phyloP scores from a whole-genome alignment of 1,284 basidiomycete species.

The Tylopilus sp. region DNA sequence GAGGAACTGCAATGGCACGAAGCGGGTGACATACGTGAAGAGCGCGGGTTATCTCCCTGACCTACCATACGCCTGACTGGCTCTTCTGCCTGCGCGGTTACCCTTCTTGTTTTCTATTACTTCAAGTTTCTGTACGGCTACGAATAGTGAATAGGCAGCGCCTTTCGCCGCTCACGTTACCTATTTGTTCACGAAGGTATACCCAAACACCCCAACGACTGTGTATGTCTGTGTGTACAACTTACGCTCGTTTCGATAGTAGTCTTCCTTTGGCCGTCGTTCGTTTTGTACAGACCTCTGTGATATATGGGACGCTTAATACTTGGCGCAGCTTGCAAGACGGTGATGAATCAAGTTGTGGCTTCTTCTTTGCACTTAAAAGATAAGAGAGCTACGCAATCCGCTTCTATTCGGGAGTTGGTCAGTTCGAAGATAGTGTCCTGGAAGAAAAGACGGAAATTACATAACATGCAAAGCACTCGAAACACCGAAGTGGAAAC shows the following conservation, averaged over 20 bases:
- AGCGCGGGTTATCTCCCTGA: conserved; percentile 30
- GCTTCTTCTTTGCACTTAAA: background rate
- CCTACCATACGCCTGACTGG: conserved; percentile 17
- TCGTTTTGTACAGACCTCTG: conserved; percentile 14
- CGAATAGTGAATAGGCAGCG: conserved; percentile 18
- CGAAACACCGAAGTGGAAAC: too few species aligned
- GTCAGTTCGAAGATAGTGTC: background rate
- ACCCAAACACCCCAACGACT: conserved; percentile 18
- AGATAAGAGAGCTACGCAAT: background rate
- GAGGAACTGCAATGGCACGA: conserved; percentile 33
- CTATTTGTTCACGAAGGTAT: conserved; percentile 20
- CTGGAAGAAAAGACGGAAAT: conserved; percentile 4
- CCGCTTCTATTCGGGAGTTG: background rate
- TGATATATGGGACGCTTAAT: background rate
- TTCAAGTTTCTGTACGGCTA: conserved; percentile 21
- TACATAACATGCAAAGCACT: background rate
- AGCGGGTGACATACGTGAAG: conserved; percentile 31
- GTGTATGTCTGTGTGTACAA: conserved; percentile 14
- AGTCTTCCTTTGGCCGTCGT: conserved; percentile 15
- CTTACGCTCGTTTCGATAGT: conserved; percentile 22
- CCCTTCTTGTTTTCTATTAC: conserved; percentile 1
- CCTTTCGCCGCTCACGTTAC: conserved; percentile 18
- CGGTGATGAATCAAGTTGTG: background rate
- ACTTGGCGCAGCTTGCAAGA: background rate
- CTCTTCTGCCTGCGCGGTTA: background rate